Evolutionary conservation across 495 filamentous ascomycete genomes (phyloP).

Genomic region (Tuber melanosporum): DNA sequence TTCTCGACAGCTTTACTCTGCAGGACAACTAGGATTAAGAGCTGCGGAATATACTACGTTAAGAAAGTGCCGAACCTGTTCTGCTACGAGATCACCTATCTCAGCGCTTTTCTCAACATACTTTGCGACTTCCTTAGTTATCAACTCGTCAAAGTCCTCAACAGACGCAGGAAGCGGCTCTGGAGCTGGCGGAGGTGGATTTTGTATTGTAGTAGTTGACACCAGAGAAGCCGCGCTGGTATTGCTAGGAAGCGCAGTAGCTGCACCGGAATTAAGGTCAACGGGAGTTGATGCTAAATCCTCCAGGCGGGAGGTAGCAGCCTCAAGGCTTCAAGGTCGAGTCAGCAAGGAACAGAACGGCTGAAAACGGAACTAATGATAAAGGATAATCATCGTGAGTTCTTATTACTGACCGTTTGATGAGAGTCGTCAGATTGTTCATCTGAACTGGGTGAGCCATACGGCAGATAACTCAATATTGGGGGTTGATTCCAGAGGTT

Average conservation of each 20-base stretch:
- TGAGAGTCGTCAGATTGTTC: slow-evolving; percentile 93
- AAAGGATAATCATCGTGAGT: slow-evolving; percentile 44
- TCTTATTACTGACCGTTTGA: slow-evolving; percentile 63
- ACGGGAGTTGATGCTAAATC: slow-evolving; percentile 65
- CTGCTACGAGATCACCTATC: slow-evolving; percentile 68
- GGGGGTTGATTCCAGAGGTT: neutral
- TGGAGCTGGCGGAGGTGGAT: slow-evolving; percentile 48
- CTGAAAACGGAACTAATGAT: slow-evolving; percentile 29
- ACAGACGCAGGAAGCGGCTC: slow-evolving; percentile 68
- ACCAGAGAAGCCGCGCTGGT: slow-evolving; percentile 20
- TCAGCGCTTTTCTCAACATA: slow-evolving; percentile 72
- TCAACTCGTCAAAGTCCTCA: slow-evolving; percentile 76
- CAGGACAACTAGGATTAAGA: slow-evolving; percentile 8
- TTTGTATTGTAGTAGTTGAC: slow-evolving; percentile 23
- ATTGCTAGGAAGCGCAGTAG: slow-evolving; percentile 41
- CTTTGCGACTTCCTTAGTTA: slow-evolving; percentile 65
- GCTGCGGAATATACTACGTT: slow-evolving; percentile 3
- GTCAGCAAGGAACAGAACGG: slow-evolving; percentile 31
- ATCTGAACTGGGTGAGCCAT: slow-evolving; percentile 59
- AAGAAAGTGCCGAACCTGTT: slow-evolving; percentile 55
- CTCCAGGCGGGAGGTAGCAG: slow-evolving; percentile 90
- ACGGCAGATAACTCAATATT: neutral
- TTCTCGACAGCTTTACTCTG: slow-evolving; percentile 41
- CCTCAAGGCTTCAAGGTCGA: slow-evolving; percentile 70
- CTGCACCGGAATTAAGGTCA: slow-evolving; percentile 51